Conservation (phyloP, 768 basidiomycete genomes). For the Lentinula sp. region DNA sequence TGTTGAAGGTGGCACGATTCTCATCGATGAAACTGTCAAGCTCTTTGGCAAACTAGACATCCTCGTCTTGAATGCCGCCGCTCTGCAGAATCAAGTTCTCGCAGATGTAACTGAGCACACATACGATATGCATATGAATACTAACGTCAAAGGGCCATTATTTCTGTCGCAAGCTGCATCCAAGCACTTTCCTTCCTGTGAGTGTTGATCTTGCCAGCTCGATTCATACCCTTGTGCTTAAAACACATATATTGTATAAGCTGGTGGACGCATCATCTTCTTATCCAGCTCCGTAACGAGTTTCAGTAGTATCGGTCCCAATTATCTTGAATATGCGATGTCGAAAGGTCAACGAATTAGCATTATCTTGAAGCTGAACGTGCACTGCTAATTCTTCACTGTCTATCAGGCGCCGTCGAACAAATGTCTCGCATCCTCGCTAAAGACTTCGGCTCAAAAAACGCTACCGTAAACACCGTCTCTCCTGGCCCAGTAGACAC, state of each 20-base stretch:
- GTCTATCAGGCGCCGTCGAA: slow-evolving; percentile 34
- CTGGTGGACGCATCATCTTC: slow-evolving; percentile 52
- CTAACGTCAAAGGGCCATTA: slow-evolving; percentile 49
- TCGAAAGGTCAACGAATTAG: neutral
- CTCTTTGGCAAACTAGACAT: too few relatives aligned
- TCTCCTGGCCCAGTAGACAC: slow-evolving; percentile 54
- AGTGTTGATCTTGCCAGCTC: slow-evolving; percentile 8
- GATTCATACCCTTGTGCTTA: too few relatives aligned
- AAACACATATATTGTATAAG: slow-evolving; percentile 16
- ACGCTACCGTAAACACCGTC: slow-evolving; percentile 53
- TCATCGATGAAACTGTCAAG: too few relatives aligned
- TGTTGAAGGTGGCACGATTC: too few relatives aligned
- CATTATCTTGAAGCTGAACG: neutral
- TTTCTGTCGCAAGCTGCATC: slow-evolving; percentile 47
- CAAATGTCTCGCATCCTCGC: slow-evolving; percentile 54
- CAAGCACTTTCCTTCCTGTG: slow-evolving; percentile 37
- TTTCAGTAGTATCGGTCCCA: slow-evolving; percentile 13
- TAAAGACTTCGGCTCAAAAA: slow-evolving; percentile 45
- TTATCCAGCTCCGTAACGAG: slow-evolving; percentile 45
- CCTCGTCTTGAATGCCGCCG: too few relatives aligned
- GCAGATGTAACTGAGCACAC: too few relatives aligned
- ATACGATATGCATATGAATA: slow-evolving; percentile 30
- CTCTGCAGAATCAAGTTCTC: too few relatives aligned
- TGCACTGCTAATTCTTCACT: neutral
- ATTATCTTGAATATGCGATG: neutral